Percentiles rank a stretch among this genome's conserved stretches.
Evolutionary conservation across 2,329 filamentous ascomycete species (phyloP).

Genomic region (Aulographum hederae): DNA sequence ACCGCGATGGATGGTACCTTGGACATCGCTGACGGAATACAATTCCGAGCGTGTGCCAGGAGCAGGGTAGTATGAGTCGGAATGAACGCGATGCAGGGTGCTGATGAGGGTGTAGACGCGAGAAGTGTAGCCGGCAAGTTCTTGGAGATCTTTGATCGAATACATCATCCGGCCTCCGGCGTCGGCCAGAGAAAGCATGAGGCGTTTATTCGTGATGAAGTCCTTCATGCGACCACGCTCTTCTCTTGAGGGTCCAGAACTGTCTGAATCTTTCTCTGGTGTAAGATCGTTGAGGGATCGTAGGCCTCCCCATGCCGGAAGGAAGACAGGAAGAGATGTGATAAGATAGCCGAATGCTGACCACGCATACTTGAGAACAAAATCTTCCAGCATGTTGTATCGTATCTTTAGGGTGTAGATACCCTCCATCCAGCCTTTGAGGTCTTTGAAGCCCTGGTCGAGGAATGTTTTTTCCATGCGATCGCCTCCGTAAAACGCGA

Average conservation of each 20-base stretch:
- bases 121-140: conserved; percentile 88
- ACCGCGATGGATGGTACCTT: conserved; percentile 84
- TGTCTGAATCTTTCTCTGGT: neutral
- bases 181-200: conserved; percentile 94
- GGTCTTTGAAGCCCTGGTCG: conserved; percentile 76
- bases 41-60: conserved; percentile 54
- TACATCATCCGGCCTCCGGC: conserved; percentile 99
- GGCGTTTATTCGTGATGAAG: conserved; percentile 96
- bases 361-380: conserved; percentile 97
- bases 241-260: conserved; percentile 38
- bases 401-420: conserved; percentile 96
- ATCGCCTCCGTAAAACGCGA: conserved; percentile 92
- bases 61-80: conserved; percentile 63
- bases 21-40: conserved; percentile 77
- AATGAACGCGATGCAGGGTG: conserved; percentile 83
- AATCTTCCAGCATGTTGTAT: conserved; percentile 97
- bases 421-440: conserved; percentile 94
- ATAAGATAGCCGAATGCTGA: conserved; percentile 92
- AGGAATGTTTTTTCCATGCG: conserved; percentile 90
- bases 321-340: conserved; percentile 80
- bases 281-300: conserved; percentile 51
- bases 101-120: conserved; percentile 91
- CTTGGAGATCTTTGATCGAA: conserved; percentile 92
- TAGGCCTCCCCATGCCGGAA: conserved; percentile 82
- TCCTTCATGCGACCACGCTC: conserved; percentile 88